Conservation (phyloP, 345 rosid genomes). For the Carallia pectinifolia region DNA sequence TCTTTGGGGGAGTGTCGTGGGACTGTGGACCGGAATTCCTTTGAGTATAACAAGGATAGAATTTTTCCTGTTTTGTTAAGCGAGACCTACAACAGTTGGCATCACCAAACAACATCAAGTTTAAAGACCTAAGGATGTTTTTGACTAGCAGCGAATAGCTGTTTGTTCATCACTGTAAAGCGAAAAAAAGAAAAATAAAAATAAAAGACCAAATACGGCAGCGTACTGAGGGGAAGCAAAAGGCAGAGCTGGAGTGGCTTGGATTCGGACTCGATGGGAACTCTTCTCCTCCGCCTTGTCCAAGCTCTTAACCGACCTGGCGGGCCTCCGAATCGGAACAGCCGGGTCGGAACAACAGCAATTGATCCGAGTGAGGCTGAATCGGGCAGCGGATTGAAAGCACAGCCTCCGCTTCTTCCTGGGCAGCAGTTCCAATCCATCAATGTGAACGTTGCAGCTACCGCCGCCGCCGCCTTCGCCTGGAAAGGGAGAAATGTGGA, state of each 20-base stretch:
- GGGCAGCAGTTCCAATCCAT: slow-evolving; percentile 27
- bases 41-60: slow-evolving; percentile 77
- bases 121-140: background rate
- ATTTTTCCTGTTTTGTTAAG: slow-evolving; percentile 74
- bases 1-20: slow-evolving; percentile 82
- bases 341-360: slow-evolving; percentile 64
- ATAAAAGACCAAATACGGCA: background rate
- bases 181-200: no score
- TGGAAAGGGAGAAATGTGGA: slow-evolving; percentile 20
- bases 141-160: background rate
- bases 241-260: slow-evolving; percentile 61
- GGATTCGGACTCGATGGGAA: slow-evolving; percentile 50
- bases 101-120: background rate
- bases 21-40: slow-evolving; percentile 88
- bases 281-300: slow-evolving; percentile 60
- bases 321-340: slow-evolving; percentile 47
- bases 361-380: slow-evolving; percentile 29
- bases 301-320: slow-evolving; percentile 28
- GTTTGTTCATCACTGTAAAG: no score
- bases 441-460: slow-evolving; percentile 2
- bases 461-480: background rate
- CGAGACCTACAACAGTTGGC: slow-evolving; percentile 47
- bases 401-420: slow-evolving; percentile 35
- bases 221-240: slow-evolving; percentile 79
- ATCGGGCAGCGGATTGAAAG: slow-evolving; percentile 15